Evolutionary conservation across 2,329 filamentous ascomycete species (phyloP).

Genomic region (Esteya vermicola): DNA sequence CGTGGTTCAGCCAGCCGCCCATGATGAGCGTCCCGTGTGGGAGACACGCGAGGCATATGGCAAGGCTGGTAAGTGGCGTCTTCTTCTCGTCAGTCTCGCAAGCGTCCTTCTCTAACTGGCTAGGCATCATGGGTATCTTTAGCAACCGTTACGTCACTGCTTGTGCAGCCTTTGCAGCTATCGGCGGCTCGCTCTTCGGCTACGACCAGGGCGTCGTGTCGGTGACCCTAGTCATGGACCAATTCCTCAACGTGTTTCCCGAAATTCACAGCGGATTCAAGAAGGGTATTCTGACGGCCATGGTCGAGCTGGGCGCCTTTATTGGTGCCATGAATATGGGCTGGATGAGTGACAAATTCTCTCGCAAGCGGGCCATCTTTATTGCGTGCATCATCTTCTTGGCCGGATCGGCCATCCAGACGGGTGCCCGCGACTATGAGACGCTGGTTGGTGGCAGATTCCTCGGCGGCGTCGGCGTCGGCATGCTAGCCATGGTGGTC

Average conservation of each 20-base stretch:
- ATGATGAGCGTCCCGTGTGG: no score
- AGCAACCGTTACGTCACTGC: not conserved
- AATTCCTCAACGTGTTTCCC: not conserved
- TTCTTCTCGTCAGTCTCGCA: no score
- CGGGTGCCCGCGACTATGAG: not conserved
- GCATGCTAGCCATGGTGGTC: not conserved
- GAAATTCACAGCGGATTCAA: not conserved
- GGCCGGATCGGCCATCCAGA: not conserved
- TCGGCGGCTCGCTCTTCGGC: not conserved
- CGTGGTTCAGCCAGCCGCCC: no score
- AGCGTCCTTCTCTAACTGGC: no score
- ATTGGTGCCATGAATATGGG: not conserved
- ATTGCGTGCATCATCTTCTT: not conserved
- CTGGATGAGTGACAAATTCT: not conserved
- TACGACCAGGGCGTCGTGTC: slow-evolving; percentile 1
- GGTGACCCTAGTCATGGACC: not conserved
- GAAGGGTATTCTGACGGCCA: not conserved
- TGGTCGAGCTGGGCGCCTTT: not conserved
- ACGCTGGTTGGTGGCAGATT: slow-evolving; percentile 1
- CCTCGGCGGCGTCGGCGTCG: slow-evolving; percentile 7
- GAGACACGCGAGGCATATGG: no score
- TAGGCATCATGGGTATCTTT: not conserved
- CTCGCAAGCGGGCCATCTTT: not conserved
- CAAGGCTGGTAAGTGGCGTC: no score
- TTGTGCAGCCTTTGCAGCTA: not conserved